These are phyloP conservation scores for Saccharomyces hybrid DNA, from an alignment of 1,139 yeast species.

Conservation along the genomic window DNA sequence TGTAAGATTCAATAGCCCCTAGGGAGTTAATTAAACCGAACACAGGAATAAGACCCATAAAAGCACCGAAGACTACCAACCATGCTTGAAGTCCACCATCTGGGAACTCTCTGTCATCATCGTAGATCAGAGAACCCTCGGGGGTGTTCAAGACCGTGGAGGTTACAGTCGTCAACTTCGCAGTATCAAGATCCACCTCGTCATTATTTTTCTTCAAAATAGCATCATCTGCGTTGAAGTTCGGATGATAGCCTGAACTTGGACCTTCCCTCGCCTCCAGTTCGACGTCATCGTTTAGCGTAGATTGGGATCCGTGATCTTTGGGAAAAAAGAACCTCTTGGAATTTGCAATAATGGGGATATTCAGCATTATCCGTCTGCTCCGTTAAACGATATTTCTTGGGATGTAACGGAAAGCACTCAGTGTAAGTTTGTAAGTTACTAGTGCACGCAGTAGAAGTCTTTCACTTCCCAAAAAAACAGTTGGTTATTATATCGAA, in stretches of 20 bases:
- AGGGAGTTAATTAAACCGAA: slow-evolving; percentile 62
- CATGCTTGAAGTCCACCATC: slow-evolving; percentile 35
- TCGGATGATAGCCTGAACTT: slow-evolving; percentile 12
- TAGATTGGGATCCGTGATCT: neutral
- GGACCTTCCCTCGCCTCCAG: slow-evolving; percentile 7
- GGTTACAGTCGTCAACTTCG: slow-evolving; percentile 1
- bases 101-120: slow-evolving; percentile 23
- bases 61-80: slow-evolving; percentile 55
- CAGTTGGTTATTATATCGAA: neutral
- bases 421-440: too few species aligned
- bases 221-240: slow-evolving; percentile 5
- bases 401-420: too few species aligned
- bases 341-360: neutral
- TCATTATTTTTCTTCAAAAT: slow-evolving; percentile 8
- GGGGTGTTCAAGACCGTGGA: slow-evolving; percentile 5
- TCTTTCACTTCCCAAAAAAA: neutral
- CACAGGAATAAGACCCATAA: slow-evolving; percentile 52
- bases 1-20: slow-evolving; percentile 65
- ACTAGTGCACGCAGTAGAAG: too few species aligned
- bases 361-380: neutral
- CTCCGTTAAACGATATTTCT: neutral
- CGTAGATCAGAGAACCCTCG: slow-evolving; percentile 7
- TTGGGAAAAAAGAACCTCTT: neutral
- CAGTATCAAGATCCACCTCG: slow-evolving; percentile 2
- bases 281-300: neutral